Evolutionary conservation across 1,284 basidiomycete genomes (phyloP).

Genomic region (Anthracocystis walkeri): DNA sequence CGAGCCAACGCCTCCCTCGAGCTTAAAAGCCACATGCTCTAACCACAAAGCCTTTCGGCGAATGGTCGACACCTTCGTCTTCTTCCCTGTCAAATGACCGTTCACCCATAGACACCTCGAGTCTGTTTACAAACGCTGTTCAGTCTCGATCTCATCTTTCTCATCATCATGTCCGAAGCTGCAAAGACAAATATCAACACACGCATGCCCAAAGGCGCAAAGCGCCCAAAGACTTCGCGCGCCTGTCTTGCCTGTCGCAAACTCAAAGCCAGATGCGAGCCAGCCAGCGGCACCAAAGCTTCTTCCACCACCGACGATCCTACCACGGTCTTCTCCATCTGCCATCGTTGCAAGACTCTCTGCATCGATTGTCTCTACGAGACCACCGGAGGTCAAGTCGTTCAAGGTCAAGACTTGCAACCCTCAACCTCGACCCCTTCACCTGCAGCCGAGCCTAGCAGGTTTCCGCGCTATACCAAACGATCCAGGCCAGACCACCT

Average conservation of each 20-base stretch:
- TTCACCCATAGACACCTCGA: neutral
- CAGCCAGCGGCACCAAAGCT: slow-evolving; percentile 20
- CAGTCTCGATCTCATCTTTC: neutral
- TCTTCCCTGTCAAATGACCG: neutral
- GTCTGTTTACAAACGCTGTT: neutral
- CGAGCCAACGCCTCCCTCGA: neutral
- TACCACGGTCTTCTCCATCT: slow-evolving; percentile 25
- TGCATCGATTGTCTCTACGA: slow-evolving; percentile 53
- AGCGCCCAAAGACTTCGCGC: slow-evolving; percentile 46
- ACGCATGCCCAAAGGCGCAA: slow-evolving; percentile 53
- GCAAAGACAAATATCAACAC: slow-evolving; percentile 38
- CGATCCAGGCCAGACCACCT: slow-evolving; percentile 21
- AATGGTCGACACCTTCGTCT: neutral
- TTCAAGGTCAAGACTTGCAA: slow-evolving; percentile 31
- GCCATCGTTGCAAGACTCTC: slow-evolving; percentile 52
- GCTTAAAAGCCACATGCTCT: slow-evolving; percentile 14
- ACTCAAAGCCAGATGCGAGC: slow-evolving; percentile 50
- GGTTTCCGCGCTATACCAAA: slow-evolving; percentile 22
- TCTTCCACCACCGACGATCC: slow-evolving; percentile 16
- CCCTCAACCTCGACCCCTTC: slow-evolving; percentile 14
- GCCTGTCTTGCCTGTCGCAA: slow-evolving; percentile 52
- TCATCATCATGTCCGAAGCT: slow-evolving; percentile 27
- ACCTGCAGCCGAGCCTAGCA: slow-evolving; percentile 23
- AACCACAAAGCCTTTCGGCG: neutral
- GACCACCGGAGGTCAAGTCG: slow-evolving; percentile 28